These are phyloP conservation scores for Neonectria coccinea DNA, from an alignment of 2,329 filamentous ascomycete species.

Conservation along the genomic window DNA sequence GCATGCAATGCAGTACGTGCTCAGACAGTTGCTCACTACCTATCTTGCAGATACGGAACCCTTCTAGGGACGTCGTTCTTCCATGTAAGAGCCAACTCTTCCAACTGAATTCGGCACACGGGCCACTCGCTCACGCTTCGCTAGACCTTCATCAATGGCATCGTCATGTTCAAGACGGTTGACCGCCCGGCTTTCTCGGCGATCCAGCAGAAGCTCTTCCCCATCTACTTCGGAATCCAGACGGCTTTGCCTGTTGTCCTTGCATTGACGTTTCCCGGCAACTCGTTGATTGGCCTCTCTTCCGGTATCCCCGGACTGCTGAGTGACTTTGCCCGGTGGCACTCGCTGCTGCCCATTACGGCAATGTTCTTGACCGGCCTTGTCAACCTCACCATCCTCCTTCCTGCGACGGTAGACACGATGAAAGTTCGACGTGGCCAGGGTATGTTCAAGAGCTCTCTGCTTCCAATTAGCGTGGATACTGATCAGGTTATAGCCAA, in stretches of 20 bases:
- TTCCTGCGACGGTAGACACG: conserved; percentile 79
- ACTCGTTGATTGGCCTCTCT: conserved; percentile 59
- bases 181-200: conserved; percentile 83
- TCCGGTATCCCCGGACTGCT: conserved; percentile 67
- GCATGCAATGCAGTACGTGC: background rate
- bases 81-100: conserved; percentile 65
- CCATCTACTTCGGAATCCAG: conserved; percentile 89
- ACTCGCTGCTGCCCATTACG: conserved; percentile 75
- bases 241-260: conserved; percentile 78
- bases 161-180: conserved; percentile 81
- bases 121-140: conserved; percentile 23
- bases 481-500: conserved; percentile 68
- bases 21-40: conserved; percentile 35
- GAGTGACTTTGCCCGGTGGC: conserved; percentile 69
- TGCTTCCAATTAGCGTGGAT: background rate
- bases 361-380: conserved; percentile 78
- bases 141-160: conserved; percentile 79
- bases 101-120: background rate
- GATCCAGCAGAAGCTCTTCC: conserved; percentile 85
- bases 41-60: conserved; percentile 79
- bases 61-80: conserved; percentile 89
- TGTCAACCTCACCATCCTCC: conserved; percentile 76
- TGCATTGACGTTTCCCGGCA: conserved; percentile 83
- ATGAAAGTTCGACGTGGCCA: conserved; percentile 84
- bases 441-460: conserved; percentile 62